phyloP scores from a whole-genome alignment of 1,139 yeast species.

The Wickerhamomyces sp. region DNA sequence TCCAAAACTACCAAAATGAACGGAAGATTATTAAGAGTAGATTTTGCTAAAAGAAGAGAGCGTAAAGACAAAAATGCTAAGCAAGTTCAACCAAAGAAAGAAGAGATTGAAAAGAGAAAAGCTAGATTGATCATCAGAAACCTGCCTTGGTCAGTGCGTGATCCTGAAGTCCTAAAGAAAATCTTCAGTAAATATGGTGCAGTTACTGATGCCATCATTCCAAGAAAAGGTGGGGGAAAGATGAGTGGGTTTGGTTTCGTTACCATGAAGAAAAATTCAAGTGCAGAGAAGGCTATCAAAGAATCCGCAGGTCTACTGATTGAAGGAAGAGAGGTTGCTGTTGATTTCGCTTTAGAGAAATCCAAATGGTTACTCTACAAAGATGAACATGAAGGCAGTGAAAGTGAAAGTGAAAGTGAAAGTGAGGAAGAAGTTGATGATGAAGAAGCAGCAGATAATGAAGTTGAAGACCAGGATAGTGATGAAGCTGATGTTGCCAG shows the following conservation, averaged over 20 bases:
- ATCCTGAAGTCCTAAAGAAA: conserved; percentile 65
- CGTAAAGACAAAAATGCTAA: conserved; percentile 42
- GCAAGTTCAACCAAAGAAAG: conserved; percentile 19
- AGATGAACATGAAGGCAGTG: conserved; percentile 34
- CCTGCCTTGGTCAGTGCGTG: conserved; percentile 93
- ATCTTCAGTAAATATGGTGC: conserved; percentile 77
- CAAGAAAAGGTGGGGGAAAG: conserved; percentile 80
- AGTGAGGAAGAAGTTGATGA: conserved; percentile 34
- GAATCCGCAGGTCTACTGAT: conserved; percentile 70
- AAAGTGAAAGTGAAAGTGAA: conserved; percentile 33
- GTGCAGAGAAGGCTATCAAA: conserved; percentile 80
- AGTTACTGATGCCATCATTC: conserved; percentile 85
- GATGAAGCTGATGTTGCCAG: conserved; percentile 29
- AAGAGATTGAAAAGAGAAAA: conserved; percentile 49
- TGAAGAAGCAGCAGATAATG: conserved; percentile 30
- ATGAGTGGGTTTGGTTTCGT: conserved; percentile 96
- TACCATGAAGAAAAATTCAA: conserved; percentile 73
- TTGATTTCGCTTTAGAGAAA: conserved; percentile 89
- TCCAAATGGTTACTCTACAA: conserved; percentile 65
- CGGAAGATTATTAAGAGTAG: conserved; percentile 66
- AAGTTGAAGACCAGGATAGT: conserved; percentile 26
- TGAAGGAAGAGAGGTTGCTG: conserved; percentile 89
- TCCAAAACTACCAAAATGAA: conserved; percentile 65
- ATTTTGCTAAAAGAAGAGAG: conserved; percentile 88
- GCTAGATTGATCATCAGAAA: conserved; percentile 87